Evolutionary conservation across 176 grass and related monocot genomes (phyloP).

Genomic region (Lolium perenne): DNA sequence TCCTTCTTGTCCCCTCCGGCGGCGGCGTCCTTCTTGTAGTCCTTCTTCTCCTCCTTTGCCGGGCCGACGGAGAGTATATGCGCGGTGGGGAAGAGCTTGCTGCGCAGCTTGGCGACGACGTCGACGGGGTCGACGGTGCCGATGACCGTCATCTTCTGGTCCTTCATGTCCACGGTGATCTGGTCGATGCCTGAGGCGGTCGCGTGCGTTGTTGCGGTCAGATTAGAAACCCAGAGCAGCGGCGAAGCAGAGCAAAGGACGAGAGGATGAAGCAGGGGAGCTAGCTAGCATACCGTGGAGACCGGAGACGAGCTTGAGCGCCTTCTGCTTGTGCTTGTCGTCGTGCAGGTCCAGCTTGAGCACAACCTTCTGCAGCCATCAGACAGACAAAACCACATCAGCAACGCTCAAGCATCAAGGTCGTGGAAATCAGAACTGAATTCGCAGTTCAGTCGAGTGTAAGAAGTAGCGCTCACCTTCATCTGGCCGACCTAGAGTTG

Average conservation of each 20-base stretch:
- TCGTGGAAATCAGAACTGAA: no score
- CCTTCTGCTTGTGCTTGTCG: conserved; percentile 78
- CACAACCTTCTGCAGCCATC: conserved; percentile 60
- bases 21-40: conserved; percentile 19
- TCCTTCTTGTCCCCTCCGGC: no score
- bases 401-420: no score
- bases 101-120: conserved; percentile 42
- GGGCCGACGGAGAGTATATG: conserved; percentile 57
- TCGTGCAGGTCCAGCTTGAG: conserved; percentile 86
- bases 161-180: no score
- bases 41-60: conserved; percentile 65
- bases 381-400: no score
- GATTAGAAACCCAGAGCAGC: no score
- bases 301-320: conserved; percentile 64
- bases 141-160: neutral
- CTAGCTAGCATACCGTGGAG: conserved; percentile 50
- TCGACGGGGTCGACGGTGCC: neutral
- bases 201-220: no score
- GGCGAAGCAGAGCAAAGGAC: no score
- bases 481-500: no score
- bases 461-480: no score
- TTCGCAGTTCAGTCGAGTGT: no score
- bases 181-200: neutral
- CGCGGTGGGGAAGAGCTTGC: conserved; percentile 8
- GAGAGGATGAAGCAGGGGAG: neutral